Evolutionary conservation across 23 red algal species (phyloP).

Genomic region (Gracilaria caudata): DNA sequence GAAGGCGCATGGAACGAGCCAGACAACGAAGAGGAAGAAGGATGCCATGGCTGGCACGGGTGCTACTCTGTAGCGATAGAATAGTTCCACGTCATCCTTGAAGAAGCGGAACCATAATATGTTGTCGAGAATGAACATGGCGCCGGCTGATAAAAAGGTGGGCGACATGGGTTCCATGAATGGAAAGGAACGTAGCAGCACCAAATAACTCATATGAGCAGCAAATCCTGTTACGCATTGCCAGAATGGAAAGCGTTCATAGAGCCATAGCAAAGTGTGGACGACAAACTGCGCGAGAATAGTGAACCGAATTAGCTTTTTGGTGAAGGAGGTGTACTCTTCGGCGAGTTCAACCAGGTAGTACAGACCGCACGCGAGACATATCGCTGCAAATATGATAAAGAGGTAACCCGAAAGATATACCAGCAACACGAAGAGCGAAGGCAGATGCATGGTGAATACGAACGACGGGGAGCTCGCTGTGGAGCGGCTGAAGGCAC

Average conservation of each 20-base stretch:
- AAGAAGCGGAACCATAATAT: conserved; percentile 84
- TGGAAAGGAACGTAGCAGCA: conserved; percentile 80
- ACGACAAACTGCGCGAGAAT: conserved; percentile 61
- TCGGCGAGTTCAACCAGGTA: conserved; percentile 89
- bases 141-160: conserved; percentile 48
- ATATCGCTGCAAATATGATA: conserved; percentile 78
- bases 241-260: conserved; percentile 87
- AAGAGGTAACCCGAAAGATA: conserved; percentile 90
- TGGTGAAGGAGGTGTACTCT: conserved; percentile 87
- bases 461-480: background rate
- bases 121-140: conserved; percentile 70
- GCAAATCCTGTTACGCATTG: conserved; percentile 67
- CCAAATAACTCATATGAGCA: conserved; percentile 64
- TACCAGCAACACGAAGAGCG: conserved; percentile 85
- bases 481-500: background rate
- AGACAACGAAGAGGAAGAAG: conserved; percentile 86
- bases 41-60: conserved; percentile 73
- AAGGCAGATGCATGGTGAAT: conserved; percentile 70
- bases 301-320: conserved; percentile 74
- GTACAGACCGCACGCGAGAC: conserved; percentile 88
- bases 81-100: conserved; percentile 65
- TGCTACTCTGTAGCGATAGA: conserved; percentile 81
- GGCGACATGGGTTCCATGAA: conserved; percentile 77
- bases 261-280: conserved; percentile 69
- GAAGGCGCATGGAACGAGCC: conserved; percentile 89